These are phyloP conservation scores for Cladosporium oxysporum DNA, from an alignment of 2,329 filamentous ascomycete genomes.

Conservation along the genomic window DNA sequence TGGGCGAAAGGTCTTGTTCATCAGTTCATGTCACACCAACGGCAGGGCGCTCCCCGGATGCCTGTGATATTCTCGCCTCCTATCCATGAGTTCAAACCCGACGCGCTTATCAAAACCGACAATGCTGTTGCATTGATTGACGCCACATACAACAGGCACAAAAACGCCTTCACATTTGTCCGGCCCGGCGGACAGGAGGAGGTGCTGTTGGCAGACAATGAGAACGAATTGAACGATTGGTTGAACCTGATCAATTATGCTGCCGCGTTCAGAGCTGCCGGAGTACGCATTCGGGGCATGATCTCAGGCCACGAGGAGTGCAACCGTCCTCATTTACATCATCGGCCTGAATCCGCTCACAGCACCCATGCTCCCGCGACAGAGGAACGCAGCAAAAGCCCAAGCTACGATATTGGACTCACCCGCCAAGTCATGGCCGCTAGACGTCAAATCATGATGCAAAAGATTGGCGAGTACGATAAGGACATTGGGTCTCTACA, in stretches of 20 bases:
- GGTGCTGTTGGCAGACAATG: conserved; percentile 84
- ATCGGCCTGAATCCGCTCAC: conserved; percentile 64
- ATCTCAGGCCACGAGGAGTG: conserved; percentile 78
- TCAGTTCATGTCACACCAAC: conserved; percentile 81
- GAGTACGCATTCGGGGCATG: conserved; percentile 85
- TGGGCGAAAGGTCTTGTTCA: conserved; percentile 92
- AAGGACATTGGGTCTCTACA: conserved; percentile 72
- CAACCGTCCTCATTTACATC: conserved; percentile 59
- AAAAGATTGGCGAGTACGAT: conserved; percentile 81
- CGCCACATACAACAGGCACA: conserved; percentile 87
- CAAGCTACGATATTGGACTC: conserved; percentile 61
- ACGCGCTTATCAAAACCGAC: conserved; percentile 89
- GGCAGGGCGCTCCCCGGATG: conserved; percentile 70
- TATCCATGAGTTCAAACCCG: conserved; percentile 87
- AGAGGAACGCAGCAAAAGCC: conserved; percentile 66
- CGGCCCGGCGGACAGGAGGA: conserved; percentile 86
- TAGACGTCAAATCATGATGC: conserved; percentile 76
- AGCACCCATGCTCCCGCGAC: conserved; percentile 72
- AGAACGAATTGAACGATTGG: conserved; percentile 95
- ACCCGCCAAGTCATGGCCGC: conserved; percentile 83
- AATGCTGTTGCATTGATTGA: conserved; percentile 88
- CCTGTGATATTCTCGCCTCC: conserved; percentile 90
- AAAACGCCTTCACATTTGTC: conserved; percentile 90
- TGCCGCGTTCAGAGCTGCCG: conserved; percentile 87
- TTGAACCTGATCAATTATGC: conserved; percentile 94